phyloP scores from a whole-genome alignment of 345 rosid species.

The Dovyalis caffra region DNA sequence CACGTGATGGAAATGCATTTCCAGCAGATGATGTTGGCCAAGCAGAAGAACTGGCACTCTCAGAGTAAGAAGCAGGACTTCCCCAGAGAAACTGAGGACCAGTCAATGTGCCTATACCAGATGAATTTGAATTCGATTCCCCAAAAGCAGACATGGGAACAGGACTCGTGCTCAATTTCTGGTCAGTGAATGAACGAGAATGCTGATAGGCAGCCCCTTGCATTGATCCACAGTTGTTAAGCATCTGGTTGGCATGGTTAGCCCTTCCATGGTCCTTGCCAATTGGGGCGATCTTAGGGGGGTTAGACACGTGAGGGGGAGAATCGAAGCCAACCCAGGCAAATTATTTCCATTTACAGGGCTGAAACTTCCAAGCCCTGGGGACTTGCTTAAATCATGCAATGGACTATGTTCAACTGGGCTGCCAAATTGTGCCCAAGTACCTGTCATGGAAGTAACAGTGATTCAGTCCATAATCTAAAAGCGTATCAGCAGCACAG shows the following conservation, averaged over 20 bases:
- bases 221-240: constrained; percentile 36
- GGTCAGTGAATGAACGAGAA: constrained; percentile 50
- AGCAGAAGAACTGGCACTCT: constrained; percentile 50
- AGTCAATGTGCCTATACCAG: constrained; percentile 48
- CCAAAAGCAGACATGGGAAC: constrained; percentile 44
- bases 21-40: constrained; percentile 65
- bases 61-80: constrained; percentile 62
- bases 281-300: constrained; percentile 29
- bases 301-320: constrained; percentile 36
- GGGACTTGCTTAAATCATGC: constrained; percentile 44
- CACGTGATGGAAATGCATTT: constrained; percentile 54
- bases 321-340: constrained; percentile 60
- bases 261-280: constrained; percentile 46
- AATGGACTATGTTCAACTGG: constrained; percentile 50
- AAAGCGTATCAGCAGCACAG: neutral
- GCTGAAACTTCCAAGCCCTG: constrained; percentile 43
- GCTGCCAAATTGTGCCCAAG: constrained; percentile 53
- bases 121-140: constrained; percentile 49
- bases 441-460: constrained; percentile 37
- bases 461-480: constrained; percentile 13
- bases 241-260: constrained; percentile 38
- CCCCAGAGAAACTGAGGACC: constrained; percentile 98
- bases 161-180: constrained; percentile 45
- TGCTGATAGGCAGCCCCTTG: constrained; percentile 43
- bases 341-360: constrained; percentile 44